Evolutionary conservation across 805 yeast species (phyloP).

Genomic region (Helenozyma rhizophorensis): DNA sequence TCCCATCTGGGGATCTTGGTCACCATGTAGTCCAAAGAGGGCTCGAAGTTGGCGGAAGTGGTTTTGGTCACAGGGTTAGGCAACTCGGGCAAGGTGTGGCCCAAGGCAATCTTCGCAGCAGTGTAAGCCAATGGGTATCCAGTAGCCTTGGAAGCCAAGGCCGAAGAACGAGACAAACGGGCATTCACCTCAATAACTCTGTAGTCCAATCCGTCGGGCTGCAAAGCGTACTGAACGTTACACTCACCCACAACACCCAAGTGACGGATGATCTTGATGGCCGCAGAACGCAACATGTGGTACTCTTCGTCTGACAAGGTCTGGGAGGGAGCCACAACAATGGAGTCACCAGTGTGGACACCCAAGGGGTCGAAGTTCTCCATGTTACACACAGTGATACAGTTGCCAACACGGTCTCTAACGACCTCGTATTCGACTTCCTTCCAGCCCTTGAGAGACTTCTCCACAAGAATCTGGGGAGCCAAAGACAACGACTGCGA

Average conservation of each 20-base stretch:
- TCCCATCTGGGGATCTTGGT: slow-evolving; percentile 99
- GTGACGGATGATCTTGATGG: slow-evolving; percentile 95
- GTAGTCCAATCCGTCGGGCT: slow-evolving; percentile 93
- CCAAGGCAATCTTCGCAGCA: slow-evolving; percentile 95
- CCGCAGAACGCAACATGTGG: slow-evolving; percentile 96
- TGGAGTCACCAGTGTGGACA: slow-evolving; percentile 97
- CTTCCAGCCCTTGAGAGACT: slow-evolving; percentile 97
- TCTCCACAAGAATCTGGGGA: slow-evolving; percentile 94
- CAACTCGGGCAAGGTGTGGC: slow-evolving; percentile 89
- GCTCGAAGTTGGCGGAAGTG: slow-evolving; percentile 95
- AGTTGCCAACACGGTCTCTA: slow-evolving; percentile 92
- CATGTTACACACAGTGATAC: slow-evolving; percentile 99
- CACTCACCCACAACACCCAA: slow-evolving; percentile 99
- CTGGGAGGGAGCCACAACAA: slow-evolving; percentile 98
- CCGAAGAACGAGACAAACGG: slow-evolving; percentile 93
- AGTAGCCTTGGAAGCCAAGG: slow-evolving; percentile 96
- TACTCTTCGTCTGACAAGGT: slow-evolving; percentile 95
- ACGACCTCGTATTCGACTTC: slow-evolving; percentile 98
- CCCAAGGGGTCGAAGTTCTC: slow-evolving; percentile 98
- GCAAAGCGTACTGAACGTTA: slow-evolving; percentile 94
- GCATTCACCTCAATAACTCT: slow-evolving; percentile 98
- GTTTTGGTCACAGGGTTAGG: slow-evolving; percentile 96
- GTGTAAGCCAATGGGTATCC: slow-evolving; percentile 98
- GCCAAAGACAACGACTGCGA: slow-evolving; percentile 85
- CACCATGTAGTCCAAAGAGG: slow-evolving; percentile 93